Evolutionary conservation across 2,329 filamentous ascomycete species (phyloP).

Genomic region (Zasmidium angulare): DNA sequence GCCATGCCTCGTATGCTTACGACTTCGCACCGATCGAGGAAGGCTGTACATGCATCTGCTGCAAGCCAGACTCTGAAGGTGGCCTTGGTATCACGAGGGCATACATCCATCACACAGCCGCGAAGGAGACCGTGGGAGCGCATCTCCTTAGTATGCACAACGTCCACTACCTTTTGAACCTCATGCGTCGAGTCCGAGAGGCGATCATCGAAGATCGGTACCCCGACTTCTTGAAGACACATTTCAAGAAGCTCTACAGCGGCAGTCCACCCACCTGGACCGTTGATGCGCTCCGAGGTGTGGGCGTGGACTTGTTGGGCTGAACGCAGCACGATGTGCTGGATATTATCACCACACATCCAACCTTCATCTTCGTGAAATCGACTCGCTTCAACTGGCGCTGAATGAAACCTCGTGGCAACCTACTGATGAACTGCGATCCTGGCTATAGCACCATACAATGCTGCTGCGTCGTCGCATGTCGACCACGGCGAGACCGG

Average conservation of each 20-base stretch:
- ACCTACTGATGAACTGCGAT: background rate
- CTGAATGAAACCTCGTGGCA: background rate
- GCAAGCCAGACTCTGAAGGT: slow-evolving; percentile 61
- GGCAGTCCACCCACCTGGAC: slow-evolving; percentile 78
- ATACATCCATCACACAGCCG: slow-evolving; percentile 85
- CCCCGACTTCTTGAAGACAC: slow-evolving; percentile 72
- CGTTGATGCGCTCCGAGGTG: slow-evolving; percentile 70
- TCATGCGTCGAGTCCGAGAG: slow-evolving; percentile 74
- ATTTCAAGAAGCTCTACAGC: slow-evolving; percentile 73
- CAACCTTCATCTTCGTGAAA: background rate
- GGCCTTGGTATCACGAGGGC: slow-evolving; percentile 81
- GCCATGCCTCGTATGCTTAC: slow-evolving; percentile 69
- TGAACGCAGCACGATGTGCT: background rate
- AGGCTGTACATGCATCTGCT: slow-evolving; percentile 78
- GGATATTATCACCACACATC: background rate
- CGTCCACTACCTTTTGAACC: slow-evolving; percentile 82
- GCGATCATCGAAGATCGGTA: slow-evolving; percentile 58
- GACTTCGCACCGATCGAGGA: slow-evolving; percentile 85
- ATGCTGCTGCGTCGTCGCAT: background rate
- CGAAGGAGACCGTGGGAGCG: slow-evolving; percentile 93
- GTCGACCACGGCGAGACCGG: background rate
- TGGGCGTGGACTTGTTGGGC: slow-evolving; percentile 72
- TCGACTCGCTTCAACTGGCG: background rate
- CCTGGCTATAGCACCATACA: background rate
- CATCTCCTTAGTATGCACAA: slow-evolving; percentile 89